Percentiles rank a stretch among this genome's conserved stretches.
phyloP scores from a whole-genome alignment of 2,329 filamentous ascomycete genomes.

The Verticillium klebahnii region DNA sequence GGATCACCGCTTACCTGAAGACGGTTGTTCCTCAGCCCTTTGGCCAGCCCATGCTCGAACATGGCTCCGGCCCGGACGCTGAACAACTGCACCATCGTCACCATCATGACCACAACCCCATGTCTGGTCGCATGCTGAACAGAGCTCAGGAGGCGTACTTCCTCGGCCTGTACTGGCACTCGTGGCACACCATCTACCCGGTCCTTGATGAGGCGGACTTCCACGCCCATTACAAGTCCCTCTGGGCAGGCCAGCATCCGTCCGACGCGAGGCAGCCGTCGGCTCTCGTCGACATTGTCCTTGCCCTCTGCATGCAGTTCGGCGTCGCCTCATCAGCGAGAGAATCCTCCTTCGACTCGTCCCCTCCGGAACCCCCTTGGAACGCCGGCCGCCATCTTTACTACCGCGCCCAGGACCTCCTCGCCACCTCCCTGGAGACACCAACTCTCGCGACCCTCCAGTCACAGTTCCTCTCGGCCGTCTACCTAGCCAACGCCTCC shows the following conservation, averaged over 20 bases:
- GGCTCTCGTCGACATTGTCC: conserved; percentile 45
- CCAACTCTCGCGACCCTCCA: conserved; percentile 43
- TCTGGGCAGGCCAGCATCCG: conserved; percentile 24
- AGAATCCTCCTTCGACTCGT: neutral
- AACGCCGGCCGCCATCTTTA: neutral
- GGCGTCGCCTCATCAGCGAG: conserved; percentile 20
- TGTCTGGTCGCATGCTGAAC: conserved; percentile 20
- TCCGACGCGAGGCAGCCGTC: conserved; percentile 32
- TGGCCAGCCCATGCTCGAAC: conserved; percentile 34
- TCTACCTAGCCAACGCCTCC: conserved; percentile 42
- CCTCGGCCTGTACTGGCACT: conserved; percentile 42
- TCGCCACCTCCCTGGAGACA: conserved; percentile 30
- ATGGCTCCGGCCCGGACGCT: conserved; percentile 26
- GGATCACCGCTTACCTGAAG: conserved; percentile 16
- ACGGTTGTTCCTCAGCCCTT: conserved; percentile 24
- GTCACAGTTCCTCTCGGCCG: conserved; percentile 35
- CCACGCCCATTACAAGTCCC: conserved; percentile 33
- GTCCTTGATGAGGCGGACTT: conserved; percentile 41
- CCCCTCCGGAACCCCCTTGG: neutral
- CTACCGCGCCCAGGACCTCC: neutral
- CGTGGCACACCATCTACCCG: conserved; percentile 34
- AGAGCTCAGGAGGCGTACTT: conserved; percentile 41
- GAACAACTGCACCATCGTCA: conserved; percentile 22
- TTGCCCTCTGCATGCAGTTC: conserved; percentile 48
- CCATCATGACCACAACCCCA: conserved; percentile 1